Evolutionary conservation across 108 stramenopile species (phyloP).

Genomic region (Pseudonitzschia pungens): DNA sequence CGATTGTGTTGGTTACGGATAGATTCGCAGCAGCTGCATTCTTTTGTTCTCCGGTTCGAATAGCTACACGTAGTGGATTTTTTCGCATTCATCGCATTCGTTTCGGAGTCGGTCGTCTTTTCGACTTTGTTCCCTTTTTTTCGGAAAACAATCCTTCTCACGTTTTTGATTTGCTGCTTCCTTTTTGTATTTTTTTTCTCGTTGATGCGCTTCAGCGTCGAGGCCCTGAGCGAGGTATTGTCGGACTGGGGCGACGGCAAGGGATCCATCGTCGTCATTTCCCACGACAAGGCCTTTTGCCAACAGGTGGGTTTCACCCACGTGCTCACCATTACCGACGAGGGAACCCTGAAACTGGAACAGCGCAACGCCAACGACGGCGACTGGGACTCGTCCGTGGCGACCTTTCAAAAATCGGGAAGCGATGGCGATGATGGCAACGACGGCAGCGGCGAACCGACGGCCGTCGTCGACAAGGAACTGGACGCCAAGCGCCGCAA

Average conservation of each 20-base stretch:
- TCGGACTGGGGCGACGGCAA: slow-evolving; percentile 70
- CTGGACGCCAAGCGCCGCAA: slow-evolving; percentile 52
- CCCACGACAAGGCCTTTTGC: slow-evolving; percentile 90
- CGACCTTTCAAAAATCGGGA: slow-evolving; percentile 13
- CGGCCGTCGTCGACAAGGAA: slow-evolving; percentile 11
- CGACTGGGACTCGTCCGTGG: slow-evolving; percentile 68
- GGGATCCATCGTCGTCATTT: slow-evolving; percentile 88
- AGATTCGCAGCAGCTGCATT: too few relatives aligned
- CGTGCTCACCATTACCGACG: slow-evolving; percentile 72
- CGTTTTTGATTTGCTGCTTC: background rate
- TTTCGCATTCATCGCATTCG: too few relatives aligned
- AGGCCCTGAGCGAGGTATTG: slow-evolving; percentile 78
- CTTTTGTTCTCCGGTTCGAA: too few relatives aligned
- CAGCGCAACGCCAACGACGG: slow-evolving; percentile 66
- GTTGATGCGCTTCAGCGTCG: slow-evolving; percentile 41
- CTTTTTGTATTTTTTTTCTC: background rate
- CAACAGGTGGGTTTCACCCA: slow-evolving; percentile 86
- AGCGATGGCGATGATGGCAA: background rate
- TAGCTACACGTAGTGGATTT: too few relatives aligned
- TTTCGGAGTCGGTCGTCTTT: too few relatives aligned
- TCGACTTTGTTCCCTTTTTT: slow-evolving; percentile 1
- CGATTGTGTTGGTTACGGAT: too few relatives aligned
- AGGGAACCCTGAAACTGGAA: slow-evolving; percentile 68
- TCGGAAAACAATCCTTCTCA: background rate
- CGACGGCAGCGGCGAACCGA: background rate